These are phyloP conservation scores for Phialophora verrucosa DNA, from an alignment of 2,329 filamentous ascomycete genomes.

Conservation along the genomic window DNA sequence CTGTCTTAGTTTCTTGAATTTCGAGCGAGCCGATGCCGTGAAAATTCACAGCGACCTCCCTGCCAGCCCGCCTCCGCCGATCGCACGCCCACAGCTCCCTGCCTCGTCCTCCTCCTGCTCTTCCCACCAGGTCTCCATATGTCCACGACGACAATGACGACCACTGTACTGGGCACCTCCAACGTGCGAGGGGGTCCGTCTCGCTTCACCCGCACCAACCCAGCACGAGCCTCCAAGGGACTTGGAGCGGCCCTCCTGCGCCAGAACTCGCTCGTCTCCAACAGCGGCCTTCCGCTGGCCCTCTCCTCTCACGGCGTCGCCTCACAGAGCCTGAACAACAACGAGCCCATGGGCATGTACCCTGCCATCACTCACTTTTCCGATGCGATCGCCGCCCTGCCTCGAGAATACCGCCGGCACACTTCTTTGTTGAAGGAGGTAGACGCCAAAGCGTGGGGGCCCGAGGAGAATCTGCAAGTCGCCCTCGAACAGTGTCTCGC, in stretches of 20 bases:
- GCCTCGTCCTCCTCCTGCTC: constrained; percentile 11
- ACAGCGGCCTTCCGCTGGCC: constrained; percentile 36
- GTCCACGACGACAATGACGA: constrained; percentile 38
- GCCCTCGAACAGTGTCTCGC: constrained; percentile 64
- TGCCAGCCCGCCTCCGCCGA: constrained; percentile 19
- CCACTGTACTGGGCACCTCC: constrained; percentile 38
- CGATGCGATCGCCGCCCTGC: constrained; percentile 87
- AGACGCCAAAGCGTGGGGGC: constrained; percentile 91
- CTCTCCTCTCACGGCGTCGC: constrained; percentile 36
- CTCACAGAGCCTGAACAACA: constrained; percentile 9
- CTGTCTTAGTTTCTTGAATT: constrained; percentile 6
- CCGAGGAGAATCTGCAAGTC: constrained; percentile 80
- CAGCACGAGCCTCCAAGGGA: constrained; percentile 56
- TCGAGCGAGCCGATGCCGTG: constrained; percentile 10
- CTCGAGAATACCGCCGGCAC: constrained; percentile 92
- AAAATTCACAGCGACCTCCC: constrained; percentile 6
- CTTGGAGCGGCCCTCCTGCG: constrained; percentile 49
- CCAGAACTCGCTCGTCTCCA: constrained; percentile 41
- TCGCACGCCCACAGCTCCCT: constrained; percentile 25
- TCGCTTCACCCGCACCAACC: constrained; percentile 57
- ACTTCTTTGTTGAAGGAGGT: constrained; percentile 97
- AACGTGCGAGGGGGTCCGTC: constrained; percentile 37
- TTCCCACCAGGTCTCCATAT: constrained; percentile 19
- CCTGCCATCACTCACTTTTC: constrained; percentile 78
- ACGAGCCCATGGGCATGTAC: constrained; percentile 60